Evolutionary conservation across 2,329 filamentous ascomycete species (phyloP).

Genomic region (Plenodomus biglobosus): DNA sequence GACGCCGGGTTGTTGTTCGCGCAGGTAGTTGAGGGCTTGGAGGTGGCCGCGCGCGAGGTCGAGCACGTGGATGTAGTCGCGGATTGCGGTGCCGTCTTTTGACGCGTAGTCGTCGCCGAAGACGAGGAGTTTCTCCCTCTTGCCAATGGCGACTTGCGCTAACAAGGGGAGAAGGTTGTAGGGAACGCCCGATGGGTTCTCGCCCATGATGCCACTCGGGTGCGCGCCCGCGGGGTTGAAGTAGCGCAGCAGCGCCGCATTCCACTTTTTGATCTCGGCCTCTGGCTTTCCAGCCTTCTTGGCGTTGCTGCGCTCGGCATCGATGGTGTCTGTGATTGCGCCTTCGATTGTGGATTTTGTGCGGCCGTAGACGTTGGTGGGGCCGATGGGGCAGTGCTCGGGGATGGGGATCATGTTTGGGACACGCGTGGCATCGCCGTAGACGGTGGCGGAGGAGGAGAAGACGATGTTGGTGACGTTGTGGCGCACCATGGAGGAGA

Average conservation of each 20-base stretch:
- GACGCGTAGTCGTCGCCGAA: conserved; percentile 94
- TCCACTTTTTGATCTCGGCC: conserved; percentile 71
- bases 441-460: conserved; percentile 96
- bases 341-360: conserved; percentile 92
- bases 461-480: conserved; percentile 97
- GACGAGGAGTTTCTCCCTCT: conserved; percentile 89
- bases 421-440: conserved; percentile 95
- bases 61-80: conserved; percentile 97
- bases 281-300: conserved; percentile 72
- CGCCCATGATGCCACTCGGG: conserved; percentile 94
- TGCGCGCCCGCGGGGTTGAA: conserved; percentile 97
- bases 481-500: conserved; percentile 84
- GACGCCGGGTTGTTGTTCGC: conserved; percentile 80
- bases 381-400: conserved; percentile 91
- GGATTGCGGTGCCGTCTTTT: conserved; percentile 87
- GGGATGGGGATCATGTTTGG: conserved; percentile 99
- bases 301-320: conserved; percentile 79
- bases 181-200: conserved; percentile 92
- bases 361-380: conserved; percentile 96
- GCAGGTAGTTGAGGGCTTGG: conserved; percentile 86
- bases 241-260: conserved; percentile 89
- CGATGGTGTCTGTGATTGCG: conserved; percentile 88
- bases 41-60: conserved; percentile 86
- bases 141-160: conserved; percentile 93
- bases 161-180: conserved; percentile 94